phyloP scores from a whole-genome alignment of 768 basidiomycete genomes.

The Paxillus rubicundulus region DNA sequence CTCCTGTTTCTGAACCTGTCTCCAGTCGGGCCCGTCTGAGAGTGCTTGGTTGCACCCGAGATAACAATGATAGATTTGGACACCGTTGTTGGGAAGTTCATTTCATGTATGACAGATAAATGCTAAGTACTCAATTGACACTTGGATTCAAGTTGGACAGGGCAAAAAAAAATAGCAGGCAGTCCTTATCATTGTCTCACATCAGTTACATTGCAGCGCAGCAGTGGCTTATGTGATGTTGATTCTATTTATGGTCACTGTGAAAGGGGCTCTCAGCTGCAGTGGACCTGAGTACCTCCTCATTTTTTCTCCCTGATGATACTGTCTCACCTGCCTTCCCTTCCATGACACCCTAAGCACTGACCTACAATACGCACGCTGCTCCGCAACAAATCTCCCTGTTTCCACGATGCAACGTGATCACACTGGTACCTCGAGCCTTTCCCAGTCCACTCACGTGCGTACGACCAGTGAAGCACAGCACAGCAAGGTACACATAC shows the following conservation, averaged over 20 bases:
- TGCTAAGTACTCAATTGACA: not conserved
- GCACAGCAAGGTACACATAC: constrained; percentile 3
- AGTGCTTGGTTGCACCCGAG: too few species aligned
- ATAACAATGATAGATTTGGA: too few species aligned
- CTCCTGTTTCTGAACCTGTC: constrained; percentile 11
- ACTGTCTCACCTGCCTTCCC: not conserved
- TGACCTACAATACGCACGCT: not conserved
- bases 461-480: constrained; percentile 1
- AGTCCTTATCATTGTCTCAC: not conserved
- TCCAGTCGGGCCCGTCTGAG: constrained; percentile 19
- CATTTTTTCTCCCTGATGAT: not conserved
- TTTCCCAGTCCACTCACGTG: constrained; percentile 13
- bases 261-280: not conserved
- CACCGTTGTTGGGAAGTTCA: too few species aligned
- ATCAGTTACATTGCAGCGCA: not conserved
- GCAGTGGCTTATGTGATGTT: not conserved
- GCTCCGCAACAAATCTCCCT: not conserved
- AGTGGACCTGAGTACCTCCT: not conserved
- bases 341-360: not conserved
- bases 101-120: not conserved
- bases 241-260: not conserved
- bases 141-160: not conserved
- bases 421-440: not conserved
- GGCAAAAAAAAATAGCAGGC: not conserved
- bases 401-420: constrained; percentile 13